Evolutionary conservation across 1,139 yeast genomes (phyloP).

Genomic region (Yamadazyma epiphylla): DNA sequence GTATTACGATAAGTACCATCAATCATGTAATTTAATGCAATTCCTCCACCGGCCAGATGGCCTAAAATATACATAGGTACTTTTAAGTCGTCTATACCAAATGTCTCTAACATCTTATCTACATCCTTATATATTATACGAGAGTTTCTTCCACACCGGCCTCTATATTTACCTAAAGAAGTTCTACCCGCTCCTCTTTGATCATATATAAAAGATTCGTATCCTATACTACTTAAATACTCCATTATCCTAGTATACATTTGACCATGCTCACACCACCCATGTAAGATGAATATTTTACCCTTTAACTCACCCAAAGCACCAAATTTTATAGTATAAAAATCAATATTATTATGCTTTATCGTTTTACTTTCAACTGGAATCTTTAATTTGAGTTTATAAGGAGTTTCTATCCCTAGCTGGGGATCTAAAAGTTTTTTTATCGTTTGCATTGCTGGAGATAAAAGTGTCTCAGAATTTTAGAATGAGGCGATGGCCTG

Average conservation of each 20-base stretch:
- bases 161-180: conserved; percentile 16
- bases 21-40: conserved; percentile 16
- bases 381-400: conserved; percentile 7
- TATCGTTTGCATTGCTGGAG: neutral
- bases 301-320: conserved; percentile 10
- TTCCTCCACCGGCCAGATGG: conserved; percentile 22
- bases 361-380: conserved; percentile 6
- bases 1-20: conserved; percentile 14
- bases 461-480: neutral
- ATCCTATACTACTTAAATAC: conserved; percentile 15
- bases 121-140: conserved; percentile 13
- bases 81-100: conserved; percentile 1
- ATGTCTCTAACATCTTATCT: conserved; percentile 16
- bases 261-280: conserved; percentile 20
- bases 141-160: conserved; percentile 13
- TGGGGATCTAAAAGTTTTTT: conserved; percentile 10
- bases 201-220: conserved; percentile 17
- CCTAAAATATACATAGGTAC: conserved; percentile 13
- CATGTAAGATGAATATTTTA: conserved; percentile 17
- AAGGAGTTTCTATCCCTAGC: conserved; percentile 13
- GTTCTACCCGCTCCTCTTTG: conserved; percentile 21
- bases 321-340: conserved; percentile 12
- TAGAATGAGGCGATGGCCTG: too few relatives aligned
- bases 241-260: conserved; percentile 19
- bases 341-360: conserved; percentile 11